A percentile compares a stretch with the other conserved stretches of the same genome.
These are phyloP conservation scores for Albugo laibachii DNA, from an alignment of 352 stramenopile species.

Conservation along the genomic window DNA sequence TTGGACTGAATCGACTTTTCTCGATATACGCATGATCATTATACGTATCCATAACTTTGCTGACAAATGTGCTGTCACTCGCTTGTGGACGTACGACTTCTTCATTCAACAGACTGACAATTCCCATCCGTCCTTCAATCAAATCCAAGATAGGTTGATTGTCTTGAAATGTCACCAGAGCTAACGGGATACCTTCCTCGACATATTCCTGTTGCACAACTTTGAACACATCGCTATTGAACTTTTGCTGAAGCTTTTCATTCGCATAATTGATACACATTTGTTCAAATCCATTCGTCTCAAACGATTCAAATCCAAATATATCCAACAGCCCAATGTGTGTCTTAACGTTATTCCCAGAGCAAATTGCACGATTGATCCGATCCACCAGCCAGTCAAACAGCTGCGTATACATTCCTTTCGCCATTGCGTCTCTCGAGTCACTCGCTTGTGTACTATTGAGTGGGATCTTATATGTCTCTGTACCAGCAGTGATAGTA, in stretches of 20 bases:
- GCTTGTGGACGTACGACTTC: constrained; percentile 82
- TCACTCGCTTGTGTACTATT: constrained; percentile 78
- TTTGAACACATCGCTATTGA: constrained; percentile 90
- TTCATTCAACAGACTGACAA: constrained; percentile 89
- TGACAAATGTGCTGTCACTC: constrained; percentile 65
- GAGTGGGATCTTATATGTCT: constrained; percentile 86
- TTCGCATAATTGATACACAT: constrained; percentile 86
- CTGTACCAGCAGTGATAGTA: constrained; percentile 81
- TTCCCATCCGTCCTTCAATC: constrained; percentile 73
- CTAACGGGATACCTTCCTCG: constrained; percentile 77
- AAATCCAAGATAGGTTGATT: constrained; percentile 84
- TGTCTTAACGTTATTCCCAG: constrained; percentile 41
- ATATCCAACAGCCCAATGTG: constrained; percentile 90
- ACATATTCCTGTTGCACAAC: constrained; percentile 90
- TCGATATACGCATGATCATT: constrained; percentile 63
- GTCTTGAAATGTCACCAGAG: constrained; percentile 77
- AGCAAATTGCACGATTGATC: constrained; percentile 64
- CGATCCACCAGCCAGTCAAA: constrained; percentile 92
- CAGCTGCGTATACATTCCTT: constrained; percentile 89
- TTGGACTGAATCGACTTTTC: constrained; percentile 67
- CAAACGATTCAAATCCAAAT: constrained; percentile 91
- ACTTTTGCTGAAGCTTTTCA: constrained; percentile 80
- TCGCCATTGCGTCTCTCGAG: constrained; percentile 88
- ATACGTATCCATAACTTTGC: constrained; percentile 62
- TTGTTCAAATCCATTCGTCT: constrained; percentile 79